Evolutionary conservation across 2,329 filamentous ascomycete genomes (phyloP).

Genomic region (Ascochyta fabae): DNA sequence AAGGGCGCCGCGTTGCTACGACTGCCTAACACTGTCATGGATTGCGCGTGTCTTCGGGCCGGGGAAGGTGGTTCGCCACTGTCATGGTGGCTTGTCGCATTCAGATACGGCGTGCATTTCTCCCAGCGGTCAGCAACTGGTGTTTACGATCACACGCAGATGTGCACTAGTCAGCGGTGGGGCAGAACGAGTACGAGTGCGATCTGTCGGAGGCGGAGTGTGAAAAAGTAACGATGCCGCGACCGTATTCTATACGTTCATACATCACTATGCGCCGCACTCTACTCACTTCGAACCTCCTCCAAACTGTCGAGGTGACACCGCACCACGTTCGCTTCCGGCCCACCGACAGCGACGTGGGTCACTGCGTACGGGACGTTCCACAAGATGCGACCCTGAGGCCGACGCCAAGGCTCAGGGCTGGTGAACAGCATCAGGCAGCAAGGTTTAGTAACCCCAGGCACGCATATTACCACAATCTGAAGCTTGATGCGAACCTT

Average conservation of each 20-base stretch:
- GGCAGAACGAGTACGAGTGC: background rate
- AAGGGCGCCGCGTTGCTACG: slow-evolving; percentile 6
- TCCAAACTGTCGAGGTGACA: too few species aligned
- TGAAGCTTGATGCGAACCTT: slow-evolving; percentile 1
- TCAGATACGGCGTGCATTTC: background rate
- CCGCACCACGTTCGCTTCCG: background rate
- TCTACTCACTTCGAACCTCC: background rate
- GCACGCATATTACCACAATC: background rate
- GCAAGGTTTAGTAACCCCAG: background rate
- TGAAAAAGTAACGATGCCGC: slow-evolving; percentile 2
- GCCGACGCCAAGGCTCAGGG: background rate
- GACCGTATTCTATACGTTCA: background rate
- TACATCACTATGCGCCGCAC: background rate
- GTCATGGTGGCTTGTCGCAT: background rate
- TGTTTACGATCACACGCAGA: background rate
- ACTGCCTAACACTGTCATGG: slow-evolving; percentile 4
- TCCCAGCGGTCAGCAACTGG: slow-evolving; percentile 3
- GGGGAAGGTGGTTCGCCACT: background rate
- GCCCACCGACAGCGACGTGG: background rate
- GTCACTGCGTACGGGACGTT: background rate
- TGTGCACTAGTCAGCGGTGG: background rate
- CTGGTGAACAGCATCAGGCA: slow-evolving; percentile 1
- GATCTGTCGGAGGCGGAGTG: slow-evolving; percentile 6
- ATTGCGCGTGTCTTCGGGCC: background rate
- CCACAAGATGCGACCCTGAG: background rate